These are phyloP conservation scores for Tricholoma sp. DNA, from an alignment of 768 basidiomycete species.

Conservation along the genomic window DNA sequence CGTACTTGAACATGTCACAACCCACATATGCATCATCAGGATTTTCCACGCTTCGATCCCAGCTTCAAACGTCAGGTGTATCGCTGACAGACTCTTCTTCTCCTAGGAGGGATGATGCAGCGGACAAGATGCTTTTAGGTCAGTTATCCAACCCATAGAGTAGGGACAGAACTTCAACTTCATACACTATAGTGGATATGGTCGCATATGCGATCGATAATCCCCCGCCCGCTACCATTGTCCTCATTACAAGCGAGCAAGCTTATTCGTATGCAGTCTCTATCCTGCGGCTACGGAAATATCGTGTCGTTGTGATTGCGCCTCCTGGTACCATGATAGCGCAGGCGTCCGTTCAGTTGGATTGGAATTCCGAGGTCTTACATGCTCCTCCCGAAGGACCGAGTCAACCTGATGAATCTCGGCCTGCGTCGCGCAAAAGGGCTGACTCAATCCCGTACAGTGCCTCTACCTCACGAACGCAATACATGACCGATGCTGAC, in stretches of 20 bases:
- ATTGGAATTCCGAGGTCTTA: constrained; percentile 41
- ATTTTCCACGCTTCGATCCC: constrained; percentile 23
- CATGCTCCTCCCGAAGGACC: constrained; percentile 8
- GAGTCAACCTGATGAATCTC: not conserved
- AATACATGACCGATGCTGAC: not conserved
- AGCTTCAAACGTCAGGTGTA: constrained; percentile 44
- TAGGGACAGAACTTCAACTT: too few species aligned
- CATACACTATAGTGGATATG: constrained; percentile 16
- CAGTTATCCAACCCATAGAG: constrained; percentile 4
- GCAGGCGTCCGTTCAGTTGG: constrained; percentile 42
- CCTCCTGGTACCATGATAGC: constrained; percentile 29
- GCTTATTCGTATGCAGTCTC: constrained; percentile 42
- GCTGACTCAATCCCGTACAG: constrained; percentile 3
- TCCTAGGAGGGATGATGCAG: constrained; percentile 33
- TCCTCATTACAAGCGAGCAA: constrained; percentile 43
- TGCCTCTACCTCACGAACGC: constrained; percentile 3
- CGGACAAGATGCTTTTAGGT: constrained; percentile 51
- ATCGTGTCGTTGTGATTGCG: constrained; percentile 35
- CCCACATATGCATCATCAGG: constrained; percentile 18
- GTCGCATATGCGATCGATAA: constrained; percentile 35
- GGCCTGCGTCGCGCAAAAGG: constrained; percentile 2
- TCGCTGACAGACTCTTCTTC: constrained; percentile 36
- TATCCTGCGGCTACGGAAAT: constrained; percentile 31
- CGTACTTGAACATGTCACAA: constrained; percentile 44
- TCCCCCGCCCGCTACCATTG: constrained; percentile 36